Base-by-base conservation (phyloP, 805 yeast species). In the Starmerella roubikii region DNA sequence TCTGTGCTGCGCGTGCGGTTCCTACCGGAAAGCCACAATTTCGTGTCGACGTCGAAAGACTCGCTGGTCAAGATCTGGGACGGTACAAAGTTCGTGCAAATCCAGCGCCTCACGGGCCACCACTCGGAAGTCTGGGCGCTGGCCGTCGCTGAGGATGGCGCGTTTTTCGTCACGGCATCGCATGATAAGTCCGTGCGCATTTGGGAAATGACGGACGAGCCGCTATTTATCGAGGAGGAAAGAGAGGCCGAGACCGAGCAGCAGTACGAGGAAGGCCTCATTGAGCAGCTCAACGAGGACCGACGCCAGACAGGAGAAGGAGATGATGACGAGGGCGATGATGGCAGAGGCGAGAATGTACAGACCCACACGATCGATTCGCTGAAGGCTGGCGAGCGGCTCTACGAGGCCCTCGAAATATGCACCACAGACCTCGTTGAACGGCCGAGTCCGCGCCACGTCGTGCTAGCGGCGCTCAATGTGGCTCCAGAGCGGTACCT, bases 141-240 rank as follows among this genome's bases (percentile, higher is more conserved):
- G 35, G 78, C 86, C n/a, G 70, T 88, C 15, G 75, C 93, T 43
- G 59, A 61, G 20, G 54, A 56, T 22, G 94, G 94, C 2, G 62
- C 69, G 17, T 75, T 75, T 51, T 72, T 84, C 47, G 77, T 82
- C 4, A 71, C 93, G 15, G 78, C 86, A 1, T 77, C 95, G 5
- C 99, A 91, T 57, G 99, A 91, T 57, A 93, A 84, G 55, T 77
- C 93, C 53, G 74, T 88, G 35, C 71, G 98, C 57, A 60, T 86
- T n/a, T 91, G 98, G 98, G 71, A 70, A 43, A 85, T 84, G 57
- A 81, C 93, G 4, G 91, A 81, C 38, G 98, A 91, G 57, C 86
- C 88, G 51, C 91, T 91, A n/a, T 91, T 91, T 56, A 61, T 91
- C 44, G 96, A 91, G 59, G 99, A 91, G 66, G 98, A 91, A 62